Evolutionary conservation across 108 stramenopile genomes (phyloP), one percentile per base, ranked within the genome.

Genomic region (Skeletonema menzelii): DNA sequence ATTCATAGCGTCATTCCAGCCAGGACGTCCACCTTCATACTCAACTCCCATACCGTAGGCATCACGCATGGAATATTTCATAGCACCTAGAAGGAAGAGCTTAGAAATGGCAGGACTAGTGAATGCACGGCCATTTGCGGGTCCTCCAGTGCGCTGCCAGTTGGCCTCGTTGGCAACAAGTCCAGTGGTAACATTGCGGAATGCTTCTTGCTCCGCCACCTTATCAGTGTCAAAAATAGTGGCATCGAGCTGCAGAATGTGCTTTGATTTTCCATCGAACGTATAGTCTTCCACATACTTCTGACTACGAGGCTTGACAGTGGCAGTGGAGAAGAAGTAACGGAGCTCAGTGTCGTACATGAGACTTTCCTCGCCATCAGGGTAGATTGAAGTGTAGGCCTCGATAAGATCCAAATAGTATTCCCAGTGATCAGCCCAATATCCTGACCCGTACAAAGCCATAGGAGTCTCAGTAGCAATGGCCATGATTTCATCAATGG

Each of bases 1-100:
- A 70, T 98, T 98, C 97, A 98, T 98, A 64, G 95, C 95, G 77
- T 98, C 97, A 65, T 95, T 86, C 97, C 97, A 98, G 34, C 97
- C 97, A 19, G 97, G 97, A 60, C 94, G 90, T 12, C 96, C 96
- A 46, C 95, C 97, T 80, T 98, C 97, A 79, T 97, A 97, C 83
- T 98, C 97, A 53, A 98, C 82, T 44, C 97, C 97, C 91, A 97
- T 94, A 59, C 97, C 97, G 67, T 85, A 93, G 15, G 97, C 95
- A 86, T 98, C 97, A 75, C 96, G 92, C 85, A 87, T 95, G 47
- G 97, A 88, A 72, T 85, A 98, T 77, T 98, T 98, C 74, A 93
- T 79, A 14, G 91, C 62, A 40, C 82, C 90, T 5, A 98, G 86
- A 30, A 98, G 85, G 76, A 94, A 86, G 14, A 98, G 87, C 85